Evolutionary conservation across 805 yeast species (phyloP).

Genomic region (Cyberlindnera xylosilytica): DNA sequence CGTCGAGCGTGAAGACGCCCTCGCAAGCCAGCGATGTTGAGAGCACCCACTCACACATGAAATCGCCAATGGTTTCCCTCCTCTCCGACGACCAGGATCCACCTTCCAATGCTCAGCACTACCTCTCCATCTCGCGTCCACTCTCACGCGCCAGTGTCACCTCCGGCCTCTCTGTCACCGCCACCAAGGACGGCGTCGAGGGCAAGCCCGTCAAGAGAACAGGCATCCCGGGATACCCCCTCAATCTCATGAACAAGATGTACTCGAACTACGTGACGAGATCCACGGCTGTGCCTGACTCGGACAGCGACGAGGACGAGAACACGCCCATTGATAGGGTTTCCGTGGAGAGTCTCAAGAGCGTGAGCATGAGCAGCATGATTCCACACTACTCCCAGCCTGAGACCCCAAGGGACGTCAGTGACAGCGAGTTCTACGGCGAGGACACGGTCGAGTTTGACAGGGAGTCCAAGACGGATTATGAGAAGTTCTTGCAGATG

Average conservation of each 20-base stretch:
- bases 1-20: slow-evolving; percentile 1
- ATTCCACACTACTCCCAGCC: slow-evolving; percentile 26
- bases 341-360: slow-evolving; percentile 21
- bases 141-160: slow-evolving; percentile 59
- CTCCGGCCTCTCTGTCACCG: slow-evolving; percentile 68
- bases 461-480: slow-evolving; percentile 21
- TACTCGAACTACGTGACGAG: slow-evolving; percentile 22
- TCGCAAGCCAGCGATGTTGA: slow-evolving; percentile 10
- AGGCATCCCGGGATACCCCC: slow-evolving; percentile 38
- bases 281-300: slow-evolving; percentile 3
- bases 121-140: slow-evolving; percentile 45
- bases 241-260: slow-evolving; percentile 36
- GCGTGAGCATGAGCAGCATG: slow-evolving; percentile 27
- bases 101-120: slow-evolving; percentile 9
- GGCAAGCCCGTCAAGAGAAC: slow-evolving; percentile 52
- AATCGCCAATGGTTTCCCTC: slow-evolving; percentile 10
- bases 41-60: slow-evolving; percentile 12
- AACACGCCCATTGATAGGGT: slow-evolving; percentile 15
- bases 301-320: slow-evolving; percentile 7
- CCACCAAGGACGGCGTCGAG: slow-evolving; percentile 72
- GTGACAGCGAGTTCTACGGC: slow-evolving; percentile 12
- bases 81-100: slow-evolving; percentile 13
- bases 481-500: slow-evolving; percentile 21
- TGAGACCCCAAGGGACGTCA: slow-evolving; percentile 10
- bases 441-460: slow-evolving; percentile 19